Percentiles rank a stretch among this genome's conserved stretches.
phyloP scores from a whole-genome alignment of 331 rosid genomes.

The Telfairia occidentalis region DNA sequence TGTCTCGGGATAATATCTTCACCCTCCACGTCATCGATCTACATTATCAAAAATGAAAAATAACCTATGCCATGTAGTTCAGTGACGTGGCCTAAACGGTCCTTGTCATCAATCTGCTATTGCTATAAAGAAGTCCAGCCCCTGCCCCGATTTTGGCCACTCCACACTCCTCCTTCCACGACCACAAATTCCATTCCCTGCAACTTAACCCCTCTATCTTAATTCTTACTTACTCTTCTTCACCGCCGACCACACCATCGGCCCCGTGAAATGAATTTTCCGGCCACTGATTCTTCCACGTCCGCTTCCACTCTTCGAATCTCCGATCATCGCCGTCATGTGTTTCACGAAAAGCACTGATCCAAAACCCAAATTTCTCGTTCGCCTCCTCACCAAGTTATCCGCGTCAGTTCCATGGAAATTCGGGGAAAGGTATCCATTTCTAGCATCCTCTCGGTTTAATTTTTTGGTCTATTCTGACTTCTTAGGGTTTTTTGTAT shows the following conservation, averaged over 20 bases:
- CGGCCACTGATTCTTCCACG: slow-evolving; percentile 26
- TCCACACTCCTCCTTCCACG: not conserved
- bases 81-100: not conserved
- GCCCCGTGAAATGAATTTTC: slow-evolving; percentile 66
- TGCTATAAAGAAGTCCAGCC: slow-evolving; percentile 8
- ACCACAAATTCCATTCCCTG: not conserved
- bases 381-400: slow-evolving; percentile 28
- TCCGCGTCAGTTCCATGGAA: slow-evolving; percentile 27
- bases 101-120: not conserved
- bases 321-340: slow-evolving; percentile 75
- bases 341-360: slow-evolving; percentile 50
- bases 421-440: slow-evolving; percentile 12
- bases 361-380: slow-evolving; percentile 15
- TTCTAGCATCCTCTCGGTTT: not conserved
- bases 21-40: not conserved
- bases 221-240: not conserved
- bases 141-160: not conserved
- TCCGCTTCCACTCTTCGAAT: slow-evolving; percentile 37
- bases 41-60: not conserved
- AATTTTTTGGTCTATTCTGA: not conserved
- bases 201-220: not conserved
- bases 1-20: not conserved
- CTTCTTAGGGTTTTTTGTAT: not conserved
- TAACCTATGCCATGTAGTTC: not conserved
- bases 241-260: slow-evolving; percentile 15